Percentiles rank a stretch among this genome's conserved stretches.
These are phyloP conservation scores for Golubevia pallescens DNA, from an alignment of 1,284 basidiomycete genomes.

Conservation along the genomic window DNA sequence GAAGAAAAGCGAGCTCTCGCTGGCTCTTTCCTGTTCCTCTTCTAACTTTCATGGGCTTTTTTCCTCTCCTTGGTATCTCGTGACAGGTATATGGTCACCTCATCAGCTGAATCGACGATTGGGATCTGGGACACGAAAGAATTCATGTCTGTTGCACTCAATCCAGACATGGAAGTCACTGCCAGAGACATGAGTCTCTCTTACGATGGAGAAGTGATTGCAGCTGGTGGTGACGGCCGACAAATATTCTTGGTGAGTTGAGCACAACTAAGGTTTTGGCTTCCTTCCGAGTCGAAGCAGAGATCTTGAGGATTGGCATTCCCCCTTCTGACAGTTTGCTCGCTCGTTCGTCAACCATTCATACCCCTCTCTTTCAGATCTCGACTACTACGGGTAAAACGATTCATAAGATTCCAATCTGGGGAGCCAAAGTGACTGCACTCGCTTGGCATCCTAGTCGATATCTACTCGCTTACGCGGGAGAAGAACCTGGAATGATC, in stretches of 20 bases:
- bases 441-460: slow-evolving; percentile 37
- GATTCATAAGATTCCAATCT: slow-evolving; percentile 18
- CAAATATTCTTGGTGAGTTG: no score
- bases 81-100: not conserved
- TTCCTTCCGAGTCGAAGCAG: no score
- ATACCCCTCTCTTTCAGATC: slow-evolving; percentile 9
- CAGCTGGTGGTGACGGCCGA: slow-evolving; percentile 40
- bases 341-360: no score
- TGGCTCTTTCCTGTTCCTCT: not conserved
- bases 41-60: not conserved
- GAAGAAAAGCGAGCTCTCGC: not conserved
- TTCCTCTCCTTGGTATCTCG: not conserved
- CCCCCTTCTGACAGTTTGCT: no score
- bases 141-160: not conserved
- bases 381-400: not conserved
- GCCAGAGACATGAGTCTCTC: slow-evolving; percentile 36
- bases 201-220: slow-evolving; percentile 49
- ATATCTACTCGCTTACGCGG: slow-evolving; percentile 34
- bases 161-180: not conserved
- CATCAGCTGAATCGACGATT: not conserved
- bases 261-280: no score
- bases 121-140: not conserved
- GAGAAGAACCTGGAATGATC: slow-evolving; percentile 19
- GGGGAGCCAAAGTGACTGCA: slow-evolving; percentile 25
- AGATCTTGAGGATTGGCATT: no score